A percentile compares a stretch with the other conserved stretches of the same genome.
Evolutionary conservation across 306 rosid species (phyloP).

Genomic region (Vigna mungo): DNA sequence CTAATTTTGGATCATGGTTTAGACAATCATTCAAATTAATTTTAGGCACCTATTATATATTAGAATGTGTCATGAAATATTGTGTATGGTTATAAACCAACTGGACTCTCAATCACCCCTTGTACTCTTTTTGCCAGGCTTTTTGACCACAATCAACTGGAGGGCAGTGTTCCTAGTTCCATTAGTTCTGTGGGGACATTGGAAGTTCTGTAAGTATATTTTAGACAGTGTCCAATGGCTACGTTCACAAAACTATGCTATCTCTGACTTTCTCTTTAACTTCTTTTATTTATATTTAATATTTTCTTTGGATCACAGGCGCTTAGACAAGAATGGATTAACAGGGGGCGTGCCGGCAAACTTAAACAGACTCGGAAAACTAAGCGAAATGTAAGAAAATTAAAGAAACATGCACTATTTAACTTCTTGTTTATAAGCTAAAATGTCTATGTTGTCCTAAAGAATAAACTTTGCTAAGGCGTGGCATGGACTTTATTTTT

Average conservation of each 20-base stretch:
- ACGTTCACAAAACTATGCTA: slow-evolving; percentile 6
- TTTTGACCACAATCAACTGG: slow-evolving; percentile 56
- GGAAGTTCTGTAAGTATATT: slow-evolving; percentile 72
- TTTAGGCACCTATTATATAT: neutral
- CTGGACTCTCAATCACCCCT: neutral
- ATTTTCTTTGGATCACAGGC: slow-evolving; percentile 55
- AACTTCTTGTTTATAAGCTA: slow-evolving; percentile 34
- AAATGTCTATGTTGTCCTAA: neutral
- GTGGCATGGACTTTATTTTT: slow-evolving; percentile 30
- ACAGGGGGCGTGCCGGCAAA: slow-evolving; percentile 54
- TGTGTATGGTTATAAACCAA: neutral
- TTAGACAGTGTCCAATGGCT: slow-evolving; percentile 23
- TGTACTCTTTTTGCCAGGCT: slow-evolving; percentile 55
- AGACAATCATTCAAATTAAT: neutral
- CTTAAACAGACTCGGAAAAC: slow-evolving; percentile 49
- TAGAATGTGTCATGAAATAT: neutral
- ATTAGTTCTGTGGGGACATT: slow-evolving; percentile 50
- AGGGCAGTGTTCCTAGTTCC: slow-evolving; percentile 58
- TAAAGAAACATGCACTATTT: slow-evolving; percentile 13
- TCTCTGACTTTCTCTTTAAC: slow-evolving; percentile 18
- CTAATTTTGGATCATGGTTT: neutral
- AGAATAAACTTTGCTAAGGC: slow-evolving; percentile 29
- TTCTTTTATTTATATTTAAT: slow-evolving; percentile 3
- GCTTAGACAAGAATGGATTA: slow-evolving; percentile 61
- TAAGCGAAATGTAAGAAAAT: slow-evolving; percentile 64